Base-by-base conservation (phyloP, 805 yeast genomes). In the Huiozyma naganishii region DNA sequence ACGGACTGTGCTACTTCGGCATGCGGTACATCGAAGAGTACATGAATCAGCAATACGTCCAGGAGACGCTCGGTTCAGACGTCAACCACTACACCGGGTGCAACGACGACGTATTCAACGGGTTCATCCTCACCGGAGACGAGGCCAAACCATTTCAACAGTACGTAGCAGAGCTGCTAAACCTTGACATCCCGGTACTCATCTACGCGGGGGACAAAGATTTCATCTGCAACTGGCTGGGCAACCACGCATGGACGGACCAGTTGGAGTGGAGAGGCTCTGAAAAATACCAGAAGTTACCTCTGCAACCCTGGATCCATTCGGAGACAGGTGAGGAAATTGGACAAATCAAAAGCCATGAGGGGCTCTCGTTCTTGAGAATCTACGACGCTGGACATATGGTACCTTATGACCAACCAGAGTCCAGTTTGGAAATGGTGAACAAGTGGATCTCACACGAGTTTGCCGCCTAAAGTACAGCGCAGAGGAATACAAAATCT, bases 171-270 rank as follows among this genome's bases (percentile, higher is more conserved):
- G 82, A 80, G 47, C 64, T 87, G 46, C 71, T 87, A 53, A 80
- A 84, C 55, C 63, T 71, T 45, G 81, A 76, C 27, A 58, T 86
- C 39, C 95, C 95, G 13, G 89, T 87, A 5, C 73, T 88, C 56
- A 76, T 86, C 48, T 88, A 87, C 54, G 95, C 95, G n/a, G 96
- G 96, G 58, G 95, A 87, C 62, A 84, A 87, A 65, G 96, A 87
- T 64, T 87, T 74, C 64, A 86, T 87, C 58, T 87, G 95, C 67
- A 87, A 87, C 69, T 87, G 95, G 92, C 71, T 87, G 51, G 96
- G 95, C 52, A 84, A 86, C 66, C 77, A 76, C 52, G 92, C 84
- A 10, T 86, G 95, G 92, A 67, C 88, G 11, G 73, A 82, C 58
- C 70, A 64, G 49, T 68, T 85, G 49, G 74, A 71, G 48, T 85